Evolutionary conservation across 352 stramenopile genomes (phyloP), one percentile per base, ranked within the genome.

Genomic region (Pythium utonaiense): DNA sequence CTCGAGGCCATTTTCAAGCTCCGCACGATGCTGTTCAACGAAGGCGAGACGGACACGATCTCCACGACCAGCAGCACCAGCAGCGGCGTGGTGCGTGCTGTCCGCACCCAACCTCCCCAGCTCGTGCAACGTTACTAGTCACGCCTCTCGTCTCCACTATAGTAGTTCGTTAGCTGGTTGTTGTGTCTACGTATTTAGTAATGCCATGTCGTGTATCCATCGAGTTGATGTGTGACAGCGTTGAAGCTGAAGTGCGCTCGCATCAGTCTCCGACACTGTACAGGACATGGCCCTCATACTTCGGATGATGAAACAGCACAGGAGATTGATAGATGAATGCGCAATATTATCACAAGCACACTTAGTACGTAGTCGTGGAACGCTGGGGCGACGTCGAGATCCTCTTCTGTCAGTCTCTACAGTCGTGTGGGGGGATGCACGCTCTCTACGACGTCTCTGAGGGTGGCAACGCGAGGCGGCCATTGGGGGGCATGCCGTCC

Each of bases 1-100:
- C 53, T 75, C 9, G 69, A 73, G 44, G 53, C 69, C 27, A 75
- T 70, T 19, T 73, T 75, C 57, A 61, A 66, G 10, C 48, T 75
- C n/a, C 69, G 65, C 16, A 68, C 60, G 64, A 48, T 71, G 65
- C 61, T 75, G 2, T 73, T 73, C 19, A 50, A 61, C 22, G 50
- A 71, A 22, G 48, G 22, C 16, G 61, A 68, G 30, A 63, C 17
- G 6, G 53, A 68, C 54, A 68, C 53, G 13, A 47, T 57, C 54
- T 68, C 53, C 27, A 63, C 53, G 38, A 58, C 60, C 3, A 62
- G 53, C 36, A 67, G 53, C 60, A 41, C 33, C 22, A 56, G 28
- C 25, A 60, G 60, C 48, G 17, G 40, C 27, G 27, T 54, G 17
- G 44, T 33, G 41, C 45, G 28, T 21, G 25, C 38, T 41, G 25